Evolutionary conservation across 208 protist genomes (phyloP), one percentile per base, ranked within the genome.

Genomic region (Entamoeba invadens): DNA sequence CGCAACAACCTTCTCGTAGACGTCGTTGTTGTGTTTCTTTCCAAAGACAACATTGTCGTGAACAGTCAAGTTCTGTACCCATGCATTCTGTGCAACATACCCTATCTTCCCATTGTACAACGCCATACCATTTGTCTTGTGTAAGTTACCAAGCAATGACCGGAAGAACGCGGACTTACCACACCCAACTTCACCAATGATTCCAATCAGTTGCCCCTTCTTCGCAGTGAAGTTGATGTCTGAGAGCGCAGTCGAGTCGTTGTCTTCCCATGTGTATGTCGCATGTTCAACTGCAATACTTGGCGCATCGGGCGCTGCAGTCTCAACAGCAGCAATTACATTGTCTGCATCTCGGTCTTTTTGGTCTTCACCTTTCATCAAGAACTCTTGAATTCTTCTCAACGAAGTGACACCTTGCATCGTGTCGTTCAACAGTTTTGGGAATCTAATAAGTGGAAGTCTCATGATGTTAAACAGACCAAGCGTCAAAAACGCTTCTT

Each of bases 1-100:
- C 4, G 25, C 14, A 18, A 95, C 42, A 2, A 95, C 96, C 44
- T 25, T 94, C 35, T n/a, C 98, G 96, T 10, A 93, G 38, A 18
- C 93, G 68, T n/a, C 95, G 21, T 72, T 97, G 10, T 57, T 45
- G 14, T 68, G 72, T 46, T 46, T 21, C 44, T 50, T 91, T 91
- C 97, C 97, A 94, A 98, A 98, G 5, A 97, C 91, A 77, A 98
- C 97, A 94, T 98, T 98, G 10, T 98, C 96, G 18, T 95, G 94
- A 12, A 98, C 35, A n/a, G 97, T 98, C 14, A 95, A 96, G 94
- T 98, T 97, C 94, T 97, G 96, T n/a, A 98, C 97, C 96, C 96
- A 98, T 46, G 97, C 94, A 95, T 97, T 95, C 95, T 98, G 98
- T 18, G 97, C 95, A 47, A 96, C 96, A 94, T 98, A 98, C 12